phyloP scores from a whole-genome alignment of 805 yeast species.

The Candida berthetii region DNA sequence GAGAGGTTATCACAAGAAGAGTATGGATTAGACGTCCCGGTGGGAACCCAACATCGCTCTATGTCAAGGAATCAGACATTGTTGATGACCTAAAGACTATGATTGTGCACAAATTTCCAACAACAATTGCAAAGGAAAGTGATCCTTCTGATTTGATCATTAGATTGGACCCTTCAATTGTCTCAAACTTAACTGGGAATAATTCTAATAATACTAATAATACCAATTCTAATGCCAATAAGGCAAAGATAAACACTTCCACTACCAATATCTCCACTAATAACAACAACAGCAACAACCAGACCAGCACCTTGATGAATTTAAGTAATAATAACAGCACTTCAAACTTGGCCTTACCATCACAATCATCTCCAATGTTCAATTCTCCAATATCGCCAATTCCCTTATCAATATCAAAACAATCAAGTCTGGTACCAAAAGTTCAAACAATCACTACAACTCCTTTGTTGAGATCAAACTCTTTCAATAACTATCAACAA shows the following conservation, averaged over 20 bases:
- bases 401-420: constrained; percentile 13
- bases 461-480: constrained; percentile 1
- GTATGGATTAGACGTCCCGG: constrained; percentile 49
- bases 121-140: constrained; percentile 49
- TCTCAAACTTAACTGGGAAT: constrained; percentile 11
- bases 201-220: constrained; percentile 1
- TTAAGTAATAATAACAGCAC: not conserved
- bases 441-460: not conserved
- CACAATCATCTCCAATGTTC: constrained; percentile 1
- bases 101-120: constrained; percentile 60
- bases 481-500: constrained; percentile 1
- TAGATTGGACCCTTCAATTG: constrained; percentile 12
- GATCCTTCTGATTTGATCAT: constrained; percentile 66
- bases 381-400: constrained; percentile 19
- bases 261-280: too few relatives aligned
- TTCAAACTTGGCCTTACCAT: not conserved
- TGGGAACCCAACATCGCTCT: constrained; percentile 64
- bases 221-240: constrained; percentile 1
- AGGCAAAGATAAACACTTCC: constrained; percentile 10
- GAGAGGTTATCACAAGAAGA: constrained; percentile 23
- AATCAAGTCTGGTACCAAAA: constrained; percentile 4
- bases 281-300: constrained; percentile 2
- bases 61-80: constrained; percentile 54
- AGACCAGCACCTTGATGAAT: not conserved
- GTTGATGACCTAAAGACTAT: constrained; percentile 77